Base-by-base conservation (phyloP, 257 asterid genomes). In the Jaltomata sinuosa region DNA sequence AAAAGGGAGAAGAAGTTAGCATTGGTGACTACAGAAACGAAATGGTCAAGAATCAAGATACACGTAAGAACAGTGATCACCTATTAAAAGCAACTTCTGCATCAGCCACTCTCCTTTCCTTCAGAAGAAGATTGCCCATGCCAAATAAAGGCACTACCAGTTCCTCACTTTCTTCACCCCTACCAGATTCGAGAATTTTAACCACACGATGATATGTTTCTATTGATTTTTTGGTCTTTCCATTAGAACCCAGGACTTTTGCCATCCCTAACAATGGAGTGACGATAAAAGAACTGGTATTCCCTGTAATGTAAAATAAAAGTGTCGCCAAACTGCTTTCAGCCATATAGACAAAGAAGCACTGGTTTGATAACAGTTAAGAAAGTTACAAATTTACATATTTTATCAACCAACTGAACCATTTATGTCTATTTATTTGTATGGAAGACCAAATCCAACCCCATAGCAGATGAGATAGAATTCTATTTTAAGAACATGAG, bases 191-290 rank as follows among this genome's bases (percentile, higher is more conserved):
- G 82, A 92, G 47, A 71, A 93, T 88, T 77, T 81, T 81, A 64
- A 92, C 90, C 67, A 89, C 95, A 25, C 80, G 93, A 68, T 92
- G 87, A 87, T 92, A 96, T 53, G 86, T 84, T 84, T 91, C 89
- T 61, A 90, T 88, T 45, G 98, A 97, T 86, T 92, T 89, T 11
- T 88, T 87, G 83, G 92, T 87, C 86, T 88, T 93, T 84, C 95
- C 92, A 80, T 81, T 87, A 87, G 88, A 87, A 61, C 87, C 90
- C 64, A 91, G 89, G 61, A 88, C 97, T 85, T 87, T 93, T 25
- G 97, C 97, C 90, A 91, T 86, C 85, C 98, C 98, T 90, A 96
- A 85, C 91, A 96, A 85, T 81, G 96, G 96, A 50, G 94, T 87
- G 86, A 91, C 86, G 31, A 96, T 93, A 67, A 88, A 87, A 45